These are phyloP conservation scores for Fulvia fulva DNA, from an alignment of 2,329 filamentous ascomycete species.

Conservation along the genomic window DNA sequence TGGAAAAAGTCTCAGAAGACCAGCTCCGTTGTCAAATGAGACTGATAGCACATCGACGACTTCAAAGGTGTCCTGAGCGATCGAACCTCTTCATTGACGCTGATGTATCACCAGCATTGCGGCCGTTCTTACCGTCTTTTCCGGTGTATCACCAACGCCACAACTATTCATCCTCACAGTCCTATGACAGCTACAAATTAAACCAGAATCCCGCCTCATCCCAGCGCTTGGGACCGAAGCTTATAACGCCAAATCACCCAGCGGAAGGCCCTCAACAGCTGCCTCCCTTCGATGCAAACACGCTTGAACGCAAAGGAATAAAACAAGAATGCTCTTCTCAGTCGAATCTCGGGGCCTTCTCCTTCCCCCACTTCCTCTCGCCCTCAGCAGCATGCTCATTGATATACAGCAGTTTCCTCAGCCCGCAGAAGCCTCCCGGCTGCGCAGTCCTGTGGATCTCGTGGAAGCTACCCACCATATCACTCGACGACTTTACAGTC, in stretches of 20 bases:
- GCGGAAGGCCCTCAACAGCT: neutral
- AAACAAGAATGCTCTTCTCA: neutral
- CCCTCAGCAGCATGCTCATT: constrained; percentile 17
- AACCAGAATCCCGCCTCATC: neutral
- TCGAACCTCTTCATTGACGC: too few relatives aligned
- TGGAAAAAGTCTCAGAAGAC: too few relatives aligned
- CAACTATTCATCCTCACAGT: neutral
- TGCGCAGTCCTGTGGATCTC: constrained; percentile 13
- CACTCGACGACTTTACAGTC: neutral
- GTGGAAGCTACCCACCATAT: constrained; percentile 12
- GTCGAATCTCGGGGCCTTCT: constrained; percentile 5
- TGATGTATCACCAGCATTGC: too few relatives aligned
- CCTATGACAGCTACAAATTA: neutral
- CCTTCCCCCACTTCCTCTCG: constrained; percentile 13
- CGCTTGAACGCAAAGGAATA: neutral
- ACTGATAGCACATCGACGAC: too few relatives aligned
- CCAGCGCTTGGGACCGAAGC: constrained; percentile 5
- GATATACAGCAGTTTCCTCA: constrained; percentile 16
- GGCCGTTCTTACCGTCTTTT: too few relatives aligned
- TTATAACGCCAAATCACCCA: neutral
- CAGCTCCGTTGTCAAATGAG: too few relatives aligned
- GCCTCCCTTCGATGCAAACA: neutral
- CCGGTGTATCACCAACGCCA: neutral
- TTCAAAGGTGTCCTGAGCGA: too few relatives aligned
- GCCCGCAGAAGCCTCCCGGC: constrained; percentile 21